Base-by-base conservation (phyloP, 208 protist species). In the Wallacemonas sp. region DNA sequence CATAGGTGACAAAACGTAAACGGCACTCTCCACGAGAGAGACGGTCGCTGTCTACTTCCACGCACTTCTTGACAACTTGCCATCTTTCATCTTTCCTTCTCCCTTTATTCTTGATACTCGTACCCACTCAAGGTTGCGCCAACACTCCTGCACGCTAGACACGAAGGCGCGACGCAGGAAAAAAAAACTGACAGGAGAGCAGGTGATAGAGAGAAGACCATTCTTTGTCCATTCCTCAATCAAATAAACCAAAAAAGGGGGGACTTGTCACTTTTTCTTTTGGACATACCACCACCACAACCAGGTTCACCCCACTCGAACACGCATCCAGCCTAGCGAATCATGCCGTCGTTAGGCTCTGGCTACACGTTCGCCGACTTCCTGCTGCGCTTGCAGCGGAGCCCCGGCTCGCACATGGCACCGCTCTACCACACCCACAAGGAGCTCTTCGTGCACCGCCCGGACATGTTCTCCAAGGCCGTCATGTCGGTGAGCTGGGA, bases 341-440 rank as follows among this genome's bases (percentile, higher is more conserved):
- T n/a, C 22, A 91, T 91, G 83, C 87, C 87, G 16, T 52, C 80
- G 10, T 22, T 84, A 0, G 68, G 50, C 11, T 86, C 82, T 5
- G 69, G 75, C 18, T 95, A 93, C 78, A 93, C 90, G 31, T 90
- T 95, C 26, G 77, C 80, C 46, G 90, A 93, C 69, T 95, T 95
- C 64, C 74, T 95, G 23, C 61, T 75, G 61, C 86, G 90, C 1
- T 74, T 96, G 61, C 77, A 93, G 82, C 85, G 87, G 22, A 93
- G 87, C 48, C 86, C 87, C 14, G 64, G 66, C 3, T 49, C 73
- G 4, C 77, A 96, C 73, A 91, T 93, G 79, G 68, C 81, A 0
- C 85, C 80, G 18, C 79, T 93, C 1, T 96, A 93, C 50, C 85
- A 93, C 65, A 79, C 90, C 32, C 75, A 96, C 54, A 61, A 80